These are phyloP conservation scores for Carpinus fangiana DNA, from an alignment of 306 rosid species.

Conservation along the genomic window DNA sequence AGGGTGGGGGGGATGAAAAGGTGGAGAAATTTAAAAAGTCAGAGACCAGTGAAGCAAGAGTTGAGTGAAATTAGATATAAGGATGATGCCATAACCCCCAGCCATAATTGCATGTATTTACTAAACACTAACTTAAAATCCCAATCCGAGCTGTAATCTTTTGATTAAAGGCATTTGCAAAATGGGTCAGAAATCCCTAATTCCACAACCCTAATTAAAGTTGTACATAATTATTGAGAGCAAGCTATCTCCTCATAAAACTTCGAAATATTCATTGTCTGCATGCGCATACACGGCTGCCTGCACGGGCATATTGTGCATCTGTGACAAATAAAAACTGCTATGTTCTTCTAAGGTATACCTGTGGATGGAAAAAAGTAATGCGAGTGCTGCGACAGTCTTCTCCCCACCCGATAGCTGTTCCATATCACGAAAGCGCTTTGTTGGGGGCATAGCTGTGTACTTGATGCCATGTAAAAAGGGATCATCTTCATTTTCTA, in stretches of 20 bases:
- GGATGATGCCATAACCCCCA: not conserved
- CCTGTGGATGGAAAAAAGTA: slow-evolving; percentile 97
- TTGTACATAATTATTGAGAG: not conserved
- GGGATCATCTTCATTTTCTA: slow-evolving; percentile 98
- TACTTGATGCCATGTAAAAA: slow-evolving; percentile 92
- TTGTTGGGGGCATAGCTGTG: slow-evolving; percentile 99
- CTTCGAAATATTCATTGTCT: not conserved
- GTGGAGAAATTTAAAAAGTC: not conserved
- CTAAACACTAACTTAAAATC: not conserved
- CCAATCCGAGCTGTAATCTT: not conserved
- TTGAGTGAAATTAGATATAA: not conserved
- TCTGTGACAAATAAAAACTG: not conserved
- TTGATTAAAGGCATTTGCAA: not conserved
- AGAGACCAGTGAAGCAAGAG: not conserved
- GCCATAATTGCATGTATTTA: not conserved
- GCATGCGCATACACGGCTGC: not conserved
- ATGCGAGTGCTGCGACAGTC: slow-evolving; percentile 96
- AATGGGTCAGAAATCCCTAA: not conserved
- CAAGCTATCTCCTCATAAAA: not conserved
- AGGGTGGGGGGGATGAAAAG: not conserved
- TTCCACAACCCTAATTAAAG: not conserved
- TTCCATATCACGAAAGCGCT: slow-evolving; percentile 99
- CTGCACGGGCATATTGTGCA: not conserved
- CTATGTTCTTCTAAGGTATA: slow-evolving; percentile 19
- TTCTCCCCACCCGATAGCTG: slow-evolving; percentile 97